Percentiles rank a stretch among this genome's conserved stretches.
These are phyloP conservation scores for Inga laurina DNA, from an alignment of 306 rosid genomes.

Conservation along the genomic window DNA sequence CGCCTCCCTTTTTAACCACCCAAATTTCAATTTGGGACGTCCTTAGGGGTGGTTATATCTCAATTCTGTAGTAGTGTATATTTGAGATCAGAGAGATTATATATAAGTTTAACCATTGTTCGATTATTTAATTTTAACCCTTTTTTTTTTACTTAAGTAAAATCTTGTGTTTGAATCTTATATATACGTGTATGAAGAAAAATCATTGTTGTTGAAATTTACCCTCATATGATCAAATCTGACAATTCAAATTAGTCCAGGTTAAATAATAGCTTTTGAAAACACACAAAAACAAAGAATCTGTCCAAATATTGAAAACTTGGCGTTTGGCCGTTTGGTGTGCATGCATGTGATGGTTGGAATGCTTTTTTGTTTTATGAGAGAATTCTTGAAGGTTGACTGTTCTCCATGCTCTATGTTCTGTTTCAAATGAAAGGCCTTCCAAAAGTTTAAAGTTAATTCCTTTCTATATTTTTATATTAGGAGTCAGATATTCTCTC, in stretches of 20 bases:
- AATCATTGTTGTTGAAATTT: no score
- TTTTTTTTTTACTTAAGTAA: no score
- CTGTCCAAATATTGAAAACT: neutral
- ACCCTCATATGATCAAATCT: neutral
- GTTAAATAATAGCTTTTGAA: neutral
- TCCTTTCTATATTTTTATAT: neutral
- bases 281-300: neutral
- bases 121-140: neutral
- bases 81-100: neutral
- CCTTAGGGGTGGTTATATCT: no score
- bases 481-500: constrained; percentile 10
- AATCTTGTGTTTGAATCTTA: no score
- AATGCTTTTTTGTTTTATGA: neutral
- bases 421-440: constrained; percentile 17
- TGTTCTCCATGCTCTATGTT: constrained; percentile 21
- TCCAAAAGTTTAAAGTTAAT: neutral
- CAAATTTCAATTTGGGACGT: no score
- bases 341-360: neutral
- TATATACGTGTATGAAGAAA: no score
- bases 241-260: neutral
- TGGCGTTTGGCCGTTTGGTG: neutral
- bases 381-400: constrained; percentile 28
- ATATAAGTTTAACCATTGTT: no score
- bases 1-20: no score
- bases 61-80: no score